A percentile compares a stretch with the other conserved stretches of the same genome.
phyloP scores from a whole-genome alignment of 257 asterid species.

The Salvia hispanica region DNA sequence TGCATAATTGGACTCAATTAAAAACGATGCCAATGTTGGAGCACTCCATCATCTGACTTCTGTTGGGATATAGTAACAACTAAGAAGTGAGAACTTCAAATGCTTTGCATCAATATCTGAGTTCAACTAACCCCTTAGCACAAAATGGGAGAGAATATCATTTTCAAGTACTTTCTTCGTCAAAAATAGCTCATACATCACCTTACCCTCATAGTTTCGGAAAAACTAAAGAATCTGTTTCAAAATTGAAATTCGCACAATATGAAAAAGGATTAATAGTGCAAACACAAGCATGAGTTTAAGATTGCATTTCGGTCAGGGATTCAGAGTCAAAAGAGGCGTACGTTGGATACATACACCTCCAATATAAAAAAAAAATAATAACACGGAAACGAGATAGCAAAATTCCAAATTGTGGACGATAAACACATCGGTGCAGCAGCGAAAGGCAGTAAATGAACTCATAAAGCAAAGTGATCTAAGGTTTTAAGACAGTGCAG shows the following conservation, averaged over 20 bases:
- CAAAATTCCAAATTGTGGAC: background rate
- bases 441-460: conserved; percentile 17
- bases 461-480: conserved; percentile 7
- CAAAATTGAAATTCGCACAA: conserved; percentile 6
- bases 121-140: background rate
- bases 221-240: background rate
- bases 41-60: background rate
- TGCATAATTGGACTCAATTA: background rate
- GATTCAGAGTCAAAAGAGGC: conserved; percentile 1
- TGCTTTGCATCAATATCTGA: background rate
- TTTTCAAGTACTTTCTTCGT: background rate
- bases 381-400: background rate
- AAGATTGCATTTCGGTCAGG: background rate
- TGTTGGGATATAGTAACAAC: background rate
- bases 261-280: background rate
- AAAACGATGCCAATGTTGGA: background rate
- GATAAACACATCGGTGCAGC: conserved; percentile 2
- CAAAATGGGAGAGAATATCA: background rate
- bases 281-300: background rate
- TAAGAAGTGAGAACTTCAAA: background rate
- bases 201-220: background rate
- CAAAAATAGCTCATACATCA: background rate
- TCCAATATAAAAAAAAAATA: background rate
- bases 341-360: background rate
- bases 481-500: background rate